These are phyloP conservation scores for Cardamine resedifolia DNA, from an alignment of 345 rosid species.

Conservation along the genomic window DNA sequence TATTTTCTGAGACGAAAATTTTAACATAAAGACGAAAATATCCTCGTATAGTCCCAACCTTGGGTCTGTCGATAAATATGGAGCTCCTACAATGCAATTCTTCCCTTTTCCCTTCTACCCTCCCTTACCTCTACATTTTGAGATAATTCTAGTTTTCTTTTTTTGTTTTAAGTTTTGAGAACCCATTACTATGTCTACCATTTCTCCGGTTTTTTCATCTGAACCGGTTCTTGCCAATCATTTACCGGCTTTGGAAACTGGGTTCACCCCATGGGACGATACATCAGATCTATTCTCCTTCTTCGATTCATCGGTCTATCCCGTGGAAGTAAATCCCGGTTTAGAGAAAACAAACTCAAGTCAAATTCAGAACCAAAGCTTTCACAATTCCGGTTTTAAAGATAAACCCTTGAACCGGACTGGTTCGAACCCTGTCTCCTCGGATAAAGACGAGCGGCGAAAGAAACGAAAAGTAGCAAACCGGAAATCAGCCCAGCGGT, in stretches of 20 bases:
- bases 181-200: conserved; percentile 43
- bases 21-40: conserved; percentile 34
- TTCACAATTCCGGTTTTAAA: conserved; percentile 42
- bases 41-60: conserved; percentile 34
- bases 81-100: conserved; percentile 56
- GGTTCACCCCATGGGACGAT: conserved; percentile 58
- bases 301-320: conserved; percentile 38
- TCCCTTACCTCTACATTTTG: conserved; percentile 27
- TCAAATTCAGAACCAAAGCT: conserved; percentile 31
- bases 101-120: conserved; percentile 79
- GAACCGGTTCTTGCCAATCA: conserved; percentile 41
- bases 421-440: background rate
- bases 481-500: conserved; percentile 92
- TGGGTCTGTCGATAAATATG: conserved; percentile 53
- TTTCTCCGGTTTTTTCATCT: conserved; percentile 40
- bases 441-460: conserved; percentile 55
- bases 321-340: conserved; percentile 33
- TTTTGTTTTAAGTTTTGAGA: background rate
- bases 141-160: background rate
- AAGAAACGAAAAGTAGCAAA: conserved; percentile 74
- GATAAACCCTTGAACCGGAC: conserved; percentile 32
- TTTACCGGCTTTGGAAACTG: conserved; percentile 44
- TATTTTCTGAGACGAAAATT: background rate
- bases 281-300: conserved; percentile 38
- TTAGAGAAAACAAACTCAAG: conserved; percentile 41